Evolutionary conservation across 306 rosid genomes (phyloP), one percentile per base, ranked within the genome.

Genomic region (Alnus glutinosa): DNA sequence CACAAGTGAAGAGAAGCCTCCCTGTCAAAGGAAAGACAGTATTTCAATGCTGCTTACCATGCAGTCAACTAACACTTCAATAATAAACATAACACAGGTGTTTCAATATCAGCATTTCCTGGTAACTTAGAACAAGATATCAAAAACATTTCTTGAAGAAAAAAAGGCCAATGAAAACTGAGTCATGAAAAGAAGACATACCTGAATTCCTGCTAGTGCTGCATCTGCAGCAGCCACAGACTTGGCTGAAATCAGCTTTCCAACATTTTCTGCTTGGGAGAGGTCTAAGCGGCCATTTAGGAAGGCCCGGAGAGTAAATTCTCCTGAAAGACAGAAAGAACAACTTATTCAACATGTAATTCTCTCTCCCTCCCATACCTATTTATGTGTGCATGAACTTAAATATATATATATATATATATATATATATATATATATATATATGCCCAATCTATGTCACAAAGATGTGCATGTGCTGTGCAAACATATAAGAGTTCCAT

Each of bases 131-230:
- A 47, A 23, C 52, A 55, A 77, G 55, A 74, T 63, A 16, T 76
- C 36, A 66, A 19, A 23, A 32, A 32, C 5, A 68, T 64, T 42
- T 3, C 44, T 23, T 62, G 19, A 39, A 48, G 28, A 42, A 16
- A 7, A 44, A 77, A 8, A 18, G 66, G 82, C 71, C 23, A 75
- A 49, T 1, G 8, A 39, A n/a, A 70, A 9, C 70, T 30, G 52
- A 71, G 37, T 73, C 78, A 57, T 54, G 69, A 63, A 71, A 54
- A 51, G 39, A 69, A 47, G 14, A 72, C 88, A 87, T 85, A 82
- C 98, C 97, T 92, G 98, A 50, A 95, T 95, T 82, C 93, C 91
- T 2, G 91, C 94, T 50, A 95, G 85, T n/a, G 98, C 98, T 64
- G 97, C 89, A 86, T 95, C 96, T 1, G 98, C 97, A n/a, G 97